Percentiles rank a stretch among this genome's conserved stretches.
phyloP scores from a whole-genome alignment of 2,329 filamentous ascomycete species.

The Sclerotinia subarctica region DNA sequence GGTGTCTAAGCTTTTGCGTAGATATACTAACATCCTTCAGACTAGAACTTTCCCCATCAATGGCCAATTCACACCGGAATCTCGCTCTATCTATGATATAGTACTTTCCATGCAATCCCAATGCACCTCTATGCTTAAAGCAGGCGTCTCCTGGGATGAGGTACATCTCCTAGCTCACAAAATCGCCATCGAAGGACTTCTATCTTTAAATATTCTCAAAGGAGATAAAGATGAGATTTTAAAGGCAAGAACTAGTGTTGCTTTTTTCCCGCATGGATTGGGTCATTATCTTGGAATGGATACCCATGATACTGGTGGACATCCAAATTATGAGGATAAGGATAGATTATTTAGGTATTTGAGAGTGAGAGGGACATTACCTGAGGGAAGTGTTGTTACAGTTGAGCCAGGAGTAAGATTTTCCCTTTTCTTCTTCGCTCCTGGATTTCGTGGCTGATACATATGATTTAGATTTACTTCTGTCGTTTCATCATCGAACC shows the following conservation, averaged over 20 bases:
- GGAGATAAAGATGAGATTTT: constrained; percentile 70
- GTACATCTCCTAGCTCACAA: constrained; percentile 77
- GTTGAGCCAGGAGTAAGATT: constrained; percentile 82
- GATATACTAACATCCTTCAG: constrained; percentile 40
- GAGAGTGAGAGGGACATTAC: constrained; percentile 70
- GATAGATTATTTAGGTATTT: constrained; percentile 87
- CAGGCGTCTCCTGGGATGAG: constrained; percentile 75
- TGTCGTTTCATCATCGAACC: constrained; percentile 84
- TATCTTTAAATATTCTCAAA: constrained; percentile 71
- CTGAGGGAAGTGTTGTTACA: constrained; percentile 80
- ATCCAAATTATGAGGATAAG: constrained; percentile 72
- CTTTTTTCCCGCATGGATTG: constrained; percentile 88
- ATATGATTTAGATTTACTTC: constrained; percentile 69
- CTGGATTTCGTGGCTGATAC: background rate
- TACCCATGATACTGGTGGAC: constrained; percentile 81
- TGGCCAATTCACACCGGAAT: constrained; percentile 67
- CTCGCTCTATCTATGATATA: constrained; percentile 72
- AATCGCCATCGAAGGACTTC: constrained; percentile 76
- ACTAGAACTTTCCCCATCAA: constrained; percentile 84
- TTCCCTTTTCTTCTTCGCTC: background rate
- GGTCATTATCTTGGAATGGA: constrained; percentile 92
- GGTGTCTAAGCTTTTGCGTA: background rate
- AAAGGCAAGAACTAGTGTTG: constrained; percentile 73
- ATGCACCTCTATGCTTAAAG: constrained; percentile 69
- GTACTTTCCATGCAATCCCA: constrained; percentile 84